A percentile compares a stretch with the other conserved stretches of the same genome.
Evolutionary conservation across 768 basidiomycete species (phyloP).

Genomic region (Mycena olivaceomarginata): DNA sequence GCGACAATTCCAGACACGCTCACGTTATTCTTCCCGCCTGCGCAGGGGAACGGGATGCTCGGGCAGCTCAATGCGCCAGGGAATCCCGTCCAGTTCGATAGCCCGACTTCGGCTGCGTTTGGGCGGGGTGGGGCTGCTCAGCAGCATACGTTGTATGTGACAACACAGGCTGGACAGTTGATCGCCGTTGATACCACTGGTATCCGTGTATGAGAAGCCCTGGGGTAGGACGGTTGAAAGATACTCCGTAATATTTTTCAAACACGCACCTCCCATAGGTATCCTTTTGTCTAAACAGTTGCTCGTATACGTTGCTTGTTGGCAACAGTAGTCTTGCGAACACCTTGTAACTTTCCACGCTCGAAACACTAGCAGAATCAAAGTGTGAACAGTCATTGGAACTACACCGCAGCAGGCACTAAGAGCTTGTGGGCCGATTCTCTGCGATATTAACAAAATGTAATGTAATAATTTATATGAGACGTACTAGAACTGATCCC

Average conservation of each 20-base stretch:
- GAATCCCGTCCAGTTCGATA: slow-evolving; percentile 18
- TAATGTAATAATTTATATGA: neutral
- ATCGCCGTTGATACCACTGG: slow-evolving; percentile 11
- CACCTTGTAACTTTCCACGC: slow-evolving; percentile 15
- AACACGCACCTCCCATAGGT: slow-evolving; percentile 21
- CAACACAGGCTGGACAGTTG: slow-evolving; percentile 13
- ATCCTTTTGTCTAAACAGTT: slow-evolving; percentile 23
- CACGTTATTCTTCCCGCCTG: slow-evolving; percentile 23
- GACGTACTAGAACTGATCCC: neutral
- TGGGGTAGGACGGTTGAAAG: slow-evolving; percentile 16
- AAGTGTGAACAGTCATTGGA: slow-evolving; percentile 9
- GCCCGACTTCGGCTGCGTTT: slow-evolving; percentile 22
- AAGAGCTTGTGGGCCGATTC: no score
- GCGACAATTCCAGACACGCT: slow-evolving; percentile 24
- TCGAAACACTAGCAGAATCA: slow-evolving; percentile 9
- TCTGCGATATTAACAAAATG: neutral
- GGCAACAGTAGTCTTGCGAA: slow-evolving; percentile 16
- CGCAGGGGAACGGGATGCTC: slow-evolving; percentile 21
- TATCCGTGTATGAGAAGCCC: slow-evolving; percentile 18
- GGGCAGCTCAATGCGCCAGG: slow-evolving; percentile 24
- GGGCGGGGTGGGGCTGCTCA: slow-evolving; percentile 11
- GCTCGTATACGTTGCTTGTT: slow-evolving; percentile 25
- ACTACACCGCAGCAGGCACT: no score
- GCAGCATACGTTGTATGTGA: slow-evolving; percentile 17
- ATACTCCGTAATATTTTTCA: slow-evolving; percentile 24